A percentile compares a stretch with the other conserved stretches of the same genome.
Evolutionary conservation across 257 asterid species (phyloP).

Genomic region (Thymus mandschuricus): DNA sequence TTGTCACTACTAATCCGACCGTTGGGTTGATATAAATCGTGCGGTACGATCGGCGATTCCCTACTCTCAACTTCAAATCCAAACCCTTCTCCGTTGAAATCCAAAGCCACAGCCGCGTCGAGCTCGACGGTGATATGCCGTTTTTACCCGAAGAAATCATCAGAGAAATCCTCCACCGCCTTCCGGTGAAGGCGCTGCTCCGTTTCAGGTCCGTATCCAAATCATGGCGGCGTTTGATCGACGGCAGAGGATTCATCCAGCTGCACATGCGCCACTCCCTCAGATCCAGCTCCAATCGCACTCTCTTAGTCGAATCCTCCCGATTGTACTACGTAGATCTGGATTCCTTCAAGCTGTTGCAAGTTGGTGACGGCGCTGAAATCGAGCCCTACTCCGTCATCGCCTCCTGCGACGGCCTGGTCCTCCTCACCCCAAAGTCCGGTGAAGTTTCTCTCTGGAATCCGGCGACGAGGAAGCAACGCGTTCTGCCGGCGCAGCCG

Average conservation of each 20-base stretch:
- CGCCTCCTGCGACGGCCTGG: too few species aligned
- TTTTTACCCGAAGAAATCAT: conserved; percentile 2
- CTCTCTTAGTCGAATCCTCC: neutral
- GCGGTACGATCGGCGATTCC: too few species aligned
- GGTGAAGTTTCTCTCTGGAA: neutral
- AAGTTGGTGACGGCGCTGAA: neutral
- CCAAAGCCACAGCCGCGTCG: neutral
- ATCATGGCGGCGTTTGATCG: conserved; percentile 25
- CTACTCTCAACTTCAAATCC: too few species aligned
- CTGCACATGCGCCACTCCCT: conserved; percentile 21
- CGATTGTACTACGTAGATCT: conserved; percentile 14
- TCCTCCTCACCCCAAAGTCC: neutral
- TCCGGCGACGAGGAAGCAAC: conserved; percentile 2
- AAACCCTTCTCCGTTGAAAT: neutral
- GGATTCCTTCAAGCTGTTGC: conserved; percentile 25
- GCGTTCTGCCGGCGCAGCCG: conserved; percentile 1
- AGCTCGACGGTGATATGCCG: neutral
- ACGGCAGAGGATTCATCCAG: conserved; percentile 2
- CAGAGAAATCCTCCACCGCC: conserved; percentile 9
- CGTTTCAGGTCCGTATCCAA: conserved; percentile 28
- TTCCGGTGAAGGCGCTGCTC: conserved; percentile 27
- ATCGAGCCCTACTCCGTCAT: neutral
- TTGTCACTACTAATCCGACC: too few species aligned
- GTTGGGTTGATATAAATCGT: too few species aligned
- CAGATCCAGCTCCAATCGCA: conserved; percentile 15